Evolutionary conservation across 257 asterid genomes (phyloP).

Genomic region (Rauvolfia tetraphylla): DNA sequence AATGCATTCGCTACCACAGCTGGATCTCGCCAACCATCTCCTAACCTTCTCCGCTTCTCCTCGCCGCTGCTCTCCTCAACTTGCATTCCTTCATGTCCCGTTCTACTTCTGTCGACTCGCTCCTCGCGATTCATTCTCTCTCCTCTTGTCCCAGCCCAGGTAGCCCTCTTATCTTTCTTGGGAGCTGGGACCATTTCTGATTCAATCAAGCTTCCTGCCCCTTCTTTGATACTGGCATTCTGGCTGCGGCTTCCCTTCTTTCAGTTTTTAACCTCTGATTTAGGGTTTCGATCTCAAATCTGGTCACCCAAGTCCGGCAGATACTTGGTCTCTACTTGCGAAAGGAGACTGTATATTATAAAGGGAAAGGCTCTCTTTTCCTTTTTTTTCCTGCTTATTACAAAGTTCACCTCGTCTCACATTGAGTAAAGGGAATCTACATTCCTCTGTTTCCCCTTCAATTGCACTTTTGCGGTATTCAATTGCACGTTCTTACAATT

Average conservation of each 20-base stretch:
- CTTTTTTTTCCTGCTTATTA: background rate
- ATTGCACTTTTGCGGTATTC: background rate
- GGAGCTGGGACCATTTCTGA: background rate
- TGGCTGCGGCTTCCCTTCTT: background rate
- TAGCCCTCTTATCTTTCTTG: background rate
- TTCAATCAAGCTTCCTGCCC: background rate
- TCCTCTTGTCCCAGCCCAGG: background rate
- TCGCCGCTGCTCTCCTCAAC: background rate
- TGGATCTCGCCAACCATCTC: background rate
- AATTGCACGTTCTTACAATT: background rate
- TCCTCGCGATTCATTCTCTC: too few relatives aligned
- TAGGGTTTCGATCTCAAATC: slow-evolving; percentile 8
- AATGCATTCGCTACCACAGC: background rate
- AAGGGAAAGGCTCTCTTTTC: background rate
- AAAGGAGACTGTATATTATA: background rate
- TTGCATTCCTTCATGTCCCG: background rate
- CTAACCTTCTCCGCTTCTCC: background rate
- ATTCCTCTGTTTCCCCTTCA: background rate
- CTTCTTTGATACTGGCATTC: background rate
- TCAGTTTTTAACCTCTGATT: background rate
- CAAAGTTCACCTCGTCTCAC: background rate
- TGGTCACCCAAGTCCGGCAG: background rate
- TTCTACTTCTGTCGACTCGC: background rate
- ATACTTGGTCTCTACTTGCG: background rate
- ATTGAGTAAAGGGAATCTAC: background rate